Conservation (phyloP, 1,139 yeast species). For the Trichomonascaceae sp. region DNA sequence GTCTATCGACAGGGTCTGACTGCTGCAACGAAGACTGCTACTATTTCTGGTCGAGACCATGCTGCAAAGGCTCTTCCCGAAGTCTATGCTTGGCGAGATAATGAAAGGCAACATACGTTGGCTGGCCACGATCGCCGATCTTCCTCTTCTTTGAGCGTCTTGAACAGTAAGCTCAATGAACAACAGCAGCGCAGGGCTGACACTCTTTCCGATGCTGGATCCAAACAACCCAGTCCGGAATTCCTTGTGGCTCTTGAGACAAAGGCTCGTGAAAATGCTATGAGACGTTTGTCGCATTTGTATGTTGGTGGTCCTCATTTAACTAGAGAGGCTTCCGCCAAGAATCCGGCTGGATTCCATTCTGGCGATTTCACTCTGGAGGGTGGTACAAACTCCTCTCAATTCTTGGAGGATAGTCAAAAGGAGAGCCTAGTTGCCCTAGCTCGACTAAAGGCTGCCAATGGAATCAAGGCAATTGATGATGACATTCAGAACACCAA, state of each 20-base stretch:
- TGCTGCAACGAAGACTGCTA: constrained; percentile 29
- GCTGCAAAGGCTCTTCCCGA: constrained; percentile 33
- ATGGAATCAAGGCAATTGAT: constrained; percentile 34
- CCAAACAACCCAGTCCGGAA: constrained; percentile 1
- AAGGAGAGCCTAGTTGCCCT: constrained; percentile 25
- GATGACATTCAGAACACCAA: constrained; percentile 34
- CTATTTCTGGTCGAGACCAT: constrained; percentile 31
- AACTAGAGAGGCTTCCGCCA: constrained; percentile 22
- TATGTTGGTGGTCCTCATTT: constrained; percentile 24
- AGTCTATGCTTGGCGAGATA: constrained; percentile 32
- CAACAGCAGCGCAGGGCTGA: constrained; percentile 5
- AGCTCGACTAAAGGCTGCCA: constrained; percentile 34
- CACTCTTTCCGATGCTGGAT: constrained; percentile 7
- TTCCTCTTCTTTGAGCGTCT: constrained; percentile 6
- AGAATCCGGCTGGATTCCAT: constrained; percentile 18
- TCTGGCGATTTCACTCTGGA: constrained; percentile 16
- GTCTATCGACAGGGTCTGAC: constrained; percentile 18
- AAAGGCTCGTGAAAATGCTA: constrained; percentile 32
- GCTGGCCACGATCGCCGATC: constrained; percentile 2
- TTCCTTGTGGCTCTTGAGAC: constrained; percentile 25
- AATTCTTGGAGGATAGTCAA: constrained; percentile 15
- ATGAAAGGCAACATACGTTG: constrained; percentile 5
- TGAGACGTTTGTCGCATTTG: constrained; percentile 26
- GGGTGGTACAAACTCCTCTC: constrained; percentile 14
- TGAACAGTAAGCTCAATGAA: constrained; percentile 2